Evolutionary conservation across 1,284 basidiomycete species (phyloP), one percentile per base, ranked within the genome.

Genomic region (Trichosporon inkin): DNA sequence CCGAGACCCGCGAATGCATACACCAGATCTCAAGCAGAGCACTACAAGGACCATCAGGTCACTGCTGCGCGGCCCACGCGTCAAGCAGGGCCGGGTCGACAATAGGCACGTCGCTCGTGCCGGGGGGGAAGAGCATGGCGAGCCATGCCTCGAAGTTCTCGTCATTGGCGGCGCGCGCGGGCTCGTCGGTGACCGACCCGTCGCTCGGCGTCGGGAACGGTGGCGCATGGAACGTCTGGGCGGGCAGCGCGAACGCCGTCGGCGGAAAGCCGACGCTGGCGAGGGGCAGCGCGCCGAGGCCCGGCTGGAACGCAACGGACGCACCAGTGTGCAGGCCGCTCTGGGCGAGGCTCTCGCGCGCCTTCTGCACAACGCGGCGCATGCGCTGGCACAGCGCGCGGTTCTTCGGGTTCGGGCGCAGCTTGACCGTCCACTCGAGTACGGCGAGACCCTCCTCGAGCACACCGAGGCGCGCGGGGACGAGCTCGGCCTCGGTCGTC

Each of bases 381-480:
- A 62, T 62, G n/a, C 58, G 53, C 20, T 57, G 20, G 5, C 55
- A 47, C 1, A 65, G 59, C 2, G 61, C 61, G 22, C 61, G 61
- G 56, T 65, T 65, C 56, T 65, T 65, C 28, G 53, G 22, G 58
- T 61, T 65, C 0, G 61, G 58, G 10, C 54, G 53, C 14, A 56
- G 53, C 14, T 49, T 56, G 19, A 58, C 61, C 11, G 61, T 65
- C 64, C 64, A 65, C 28, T 58, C 55, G 19, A 65, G 58, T 8
- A 65, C 56, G 14, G 51, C 64, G 19, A 65, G 61, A 1, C 64
- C 64, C 6, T 58, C 37, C 24, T 62, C 63, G 8, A 61, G 44
- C 32, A 61, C 52, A 6, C 37, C 44, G 37, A 64, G 58, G 41
- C 60, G 60, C 19, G 34, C n/a, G 28, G 57, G 60, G 16, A 56